Conservation (phyloP, 2,329 filamentous ascomycete species). For the Diaporthe ampelina region DNA sequence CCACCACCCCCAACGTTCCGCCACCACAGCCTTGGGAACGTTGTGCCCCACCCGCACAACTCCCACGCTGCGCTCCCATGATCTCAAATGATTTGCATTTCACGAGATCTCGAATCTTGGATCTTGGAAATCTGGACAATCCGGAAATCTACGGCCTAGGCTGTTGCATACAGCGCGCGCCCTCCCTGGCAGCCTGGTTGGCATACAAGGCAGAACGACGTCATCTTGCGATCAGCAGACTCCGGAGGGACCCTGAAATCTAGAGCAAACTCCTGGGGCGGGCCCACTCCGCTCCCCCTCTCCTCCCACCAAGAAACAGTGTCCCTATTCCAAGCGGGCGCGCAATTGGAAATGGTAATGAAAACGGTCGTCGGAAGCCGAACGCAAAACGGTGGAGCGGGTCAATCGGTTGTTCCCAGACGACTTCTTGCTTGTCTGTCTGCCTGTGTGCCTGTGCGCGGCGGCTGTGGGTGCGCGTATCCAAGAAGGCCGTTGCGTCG, state of each 20-base stretch:
- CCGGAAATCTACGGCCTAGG: neutral
- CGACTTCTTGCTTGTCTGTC: neutral
- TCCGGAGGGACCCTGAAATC: slow-evolving; percentile 5
- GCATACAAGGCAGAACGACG: slow-evolving; percentile 5
- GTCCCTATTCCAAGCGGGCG: neutral
- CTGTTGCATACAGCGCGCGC: neutral
- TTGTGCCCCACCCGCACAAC: neutral
- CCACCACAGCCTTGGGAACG: slow-evolving; percentile 3
- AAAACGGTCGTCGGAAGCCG: slow-evolving; percentile 28
- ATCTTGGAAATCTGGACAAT: slow-evolving; percentile 13
- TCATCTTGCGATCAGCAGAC: slow-evolving; percentile 29
- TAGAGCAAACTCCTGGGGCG: slow-evolving; percentile 4
- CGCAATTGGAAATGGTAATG: too few relatives aligned
- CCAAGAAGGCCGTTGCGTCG: slow-evolving; percentile 2
- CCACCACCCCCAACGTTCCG: neutral
- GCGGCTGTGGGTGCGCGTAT: neutral
- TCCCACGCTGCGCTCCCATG: neutral
- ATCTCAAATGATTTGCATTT: slow-evolving; percentile 17
- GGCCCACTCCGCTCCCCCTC: neutral
- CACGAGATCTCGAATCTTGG: slow-evolving; percentile 21
- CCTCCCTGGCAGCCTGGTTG: neutral
- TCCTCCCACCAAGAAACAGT: neutral
- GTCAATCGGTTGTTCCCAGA: slow-evolving; percentile 1
- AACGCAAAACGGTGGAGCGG: slow-evolving; percentile 24
- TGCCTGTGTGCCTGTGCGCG: neutral